These are phyloP conservation scores for Kwoniella mangroviensis DNA, from an alignment of 768 basidiomycete genomes.

Conservation along the genomic window DNA sequence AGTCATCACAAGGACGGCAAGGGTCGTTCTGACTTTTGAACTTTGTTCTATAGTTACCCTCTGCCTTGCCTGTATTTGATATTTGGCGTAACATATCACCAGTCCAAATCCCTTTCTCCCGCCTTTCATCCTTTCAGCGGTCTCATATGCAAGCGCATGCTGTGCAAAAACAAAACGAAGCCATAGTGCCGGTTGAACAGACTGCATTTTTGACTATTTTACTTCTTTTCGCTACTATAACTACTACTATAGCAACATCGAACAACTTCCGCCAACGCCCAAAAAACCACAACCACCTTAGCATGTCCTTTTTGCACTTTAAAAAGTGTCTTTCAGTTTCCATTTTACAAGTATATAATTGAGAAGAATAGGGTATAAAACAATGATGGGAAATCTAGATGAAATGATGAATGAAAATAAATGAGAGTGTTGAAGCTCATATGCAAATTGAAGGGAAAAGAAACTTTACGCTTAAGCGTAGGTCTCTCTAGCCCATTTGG, in stretches of 20 bases:
- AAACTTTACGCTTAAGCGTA: slow-evolving; percentile 66
- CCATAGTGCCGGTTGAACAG: slow-evolving; percentile 54
- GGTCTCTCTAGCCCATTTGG: slow-evolving; percentile 86
- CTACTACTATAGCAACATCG: slow-evolving; percentile 9
- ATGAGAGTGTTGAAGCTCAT: slow-evolving; percentile 46
- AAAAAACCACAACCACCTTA: slow-evolving; percentile 7
- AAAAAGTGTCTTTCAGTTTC: background rate
- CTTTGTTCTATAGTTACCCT: too few species aligned
- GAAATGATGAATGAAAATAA: slow-evolving; percentile 9
- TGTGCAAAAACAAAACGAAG: too few species aligned
- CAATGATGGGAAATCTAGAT: slow-evolving; percentile 27
- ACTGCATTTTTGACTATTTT: slow-evolving; percentile 45
- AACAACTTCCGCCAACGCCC: slow-evolving; percentile 1
- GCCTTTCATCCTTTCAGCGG: background rate
- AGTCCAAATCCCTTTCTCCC: background rate
- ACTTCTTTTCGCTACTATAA: slow-evolving; percentile 25
- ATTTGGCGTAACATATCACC: background rate
- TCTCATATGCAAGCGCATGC: background rate
- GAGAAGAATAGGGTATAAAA: slow-evolving; percentile 31
- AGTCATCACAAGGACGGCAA: too few species aligned
- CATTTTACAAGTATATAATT: slow-evolving; percentile 19
- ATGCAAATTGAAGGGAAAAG: slow-evolving; percentile 20
- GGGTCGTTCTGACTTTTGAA: too few species aligned
- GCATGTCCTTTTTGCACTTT: background rate
- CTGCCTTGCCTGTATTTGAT: too few species aligned